phyloP scores from a whole-genome alignment of 805 yeast species.

The Zygotorulaspora florentina region DNA sequence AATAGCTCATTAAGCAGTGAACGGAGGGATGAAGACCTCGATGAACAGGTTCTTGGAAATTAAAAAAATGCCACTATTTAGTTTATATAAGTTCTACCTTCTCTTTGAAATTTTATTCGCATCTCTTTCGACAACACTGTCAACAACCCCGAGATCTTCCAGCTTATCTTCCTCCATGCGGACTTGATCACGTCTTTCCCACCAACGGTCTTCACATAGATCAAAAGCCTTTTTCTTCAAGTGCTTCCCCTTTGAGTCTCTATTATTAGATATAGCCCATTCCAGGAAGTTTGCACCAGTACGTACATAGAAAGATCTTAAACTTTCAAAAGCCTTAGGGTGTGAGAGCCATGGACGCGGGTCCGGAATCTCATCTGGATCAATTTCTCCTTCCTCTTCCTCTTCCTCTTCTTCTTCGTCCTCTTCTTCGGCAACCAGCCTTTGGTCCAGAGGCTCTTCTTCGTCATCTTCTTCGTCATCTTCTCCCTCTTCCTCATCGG shows the following conservation, averaged over 20 bases:
- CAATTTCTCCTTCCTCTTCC: conserved; percentile 46
- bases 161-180: conserved; percentile 82
- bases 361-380: conserved; percentile 74
- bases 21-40: too few species aligned
- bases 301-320: conserved; percentile 80
- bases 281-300: conserved; percentile 83
- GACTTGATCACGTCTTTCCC: conserved; percentile 96
- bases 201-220: conserved; percentile 90
- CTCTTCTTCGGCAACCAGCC: conserved; percentile 40
- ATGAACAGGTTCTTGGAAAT: too few species aligned
- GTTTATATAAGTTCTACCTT: conserved; percentile 17
- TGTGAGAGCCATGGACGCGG: conserved; percentile 96
- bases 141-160: conserved; percentile 89
- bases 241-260: conserved; percentile 84
- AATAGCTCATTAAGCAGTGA: background rate
- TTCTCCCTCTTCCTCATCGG: conserved; percentile 58
- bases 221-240: conserved; percentile 87
- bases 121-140: conserved; percentile 78
- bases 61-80: too few species aligned
- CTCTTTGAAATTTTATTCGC: conserved; percentile 52
- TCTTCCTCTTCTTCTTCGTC: conserved; percentile 29
- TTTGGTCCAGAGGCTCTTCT: conserved; percentile 40
- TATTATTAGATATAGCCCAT: conserved; percentile 87
- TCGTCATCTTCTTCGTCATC: conserved; percentile 64
- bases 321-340: conserved; percentile 86